phyloP scores from a whole-genome alignment of 2,329 filamentous ascomycete species.

The Cladosporium sp. region DNA sequence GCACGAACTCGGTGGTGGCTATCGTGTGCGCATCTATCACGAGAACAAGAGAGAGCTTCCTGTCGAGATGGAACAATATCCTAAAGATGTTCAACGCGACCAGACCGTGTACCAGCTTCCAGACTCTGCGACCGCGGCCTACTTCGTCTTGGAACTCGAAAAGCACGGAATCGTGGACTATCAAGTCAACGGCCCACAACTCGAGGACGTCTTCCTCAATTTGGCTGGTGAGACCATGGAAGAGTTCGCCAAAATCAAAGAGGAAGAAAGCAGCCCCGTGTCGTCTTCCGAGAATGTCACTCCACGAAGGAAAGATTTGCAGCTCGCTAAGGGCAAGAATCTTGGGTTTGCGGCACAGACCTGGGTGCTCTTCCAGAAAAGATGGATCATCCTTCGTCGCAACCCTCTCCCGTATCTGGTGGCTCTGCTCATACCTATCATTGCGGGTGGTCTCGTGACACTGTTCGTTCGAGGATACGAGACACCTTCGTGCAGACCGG shows the following conservation, averaged over 20 bases:
- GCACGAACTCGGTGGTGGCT: conserved; percentile 77
- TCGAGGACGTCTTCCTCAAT: conserved; percentile 89
- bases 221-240: conserved; percentile 76
- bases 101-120: conserved; percentile 72
- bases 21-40: conserved; percentile 75
- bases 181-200: conserved; percentile 82
- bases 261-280: conserved; percentile 21
- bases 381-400: conserved; percentile 72
- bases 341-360: conserved; percentile 72
- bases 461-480: conserved; percentile 67
- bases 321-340: conserved; percentile 67
- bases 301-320: conserved; percentile 33
- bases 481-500: conserved; percentile 51
- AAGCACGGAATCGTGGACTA: conserved; percentile 70
- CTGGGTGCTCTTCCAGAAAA: conserved; percentile 74
- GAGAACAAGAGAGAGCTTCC: conserved; percentile 41
- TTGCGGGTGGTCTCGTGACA: conserved; percentile 76
- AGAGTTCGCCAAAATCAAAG: conserved; percentile 45
- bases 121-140: conserved; percentile 69
- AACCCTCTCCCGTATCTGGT: conserved; percentile 77
- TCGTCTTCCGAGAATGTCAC: conserved; percentile 28
- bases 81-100: conserved; percentile 62
- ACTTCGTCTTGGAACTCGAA: conserved; percentile 71
- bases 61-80: conserved; percentile 29
- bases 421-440: conserved; percentile 75